Evolutionary conservation across 129 eudicot genomes (phyloP), one percentile per base, ranked within the genome.

Genomic region (Dittrichia graveolens): DNA sequence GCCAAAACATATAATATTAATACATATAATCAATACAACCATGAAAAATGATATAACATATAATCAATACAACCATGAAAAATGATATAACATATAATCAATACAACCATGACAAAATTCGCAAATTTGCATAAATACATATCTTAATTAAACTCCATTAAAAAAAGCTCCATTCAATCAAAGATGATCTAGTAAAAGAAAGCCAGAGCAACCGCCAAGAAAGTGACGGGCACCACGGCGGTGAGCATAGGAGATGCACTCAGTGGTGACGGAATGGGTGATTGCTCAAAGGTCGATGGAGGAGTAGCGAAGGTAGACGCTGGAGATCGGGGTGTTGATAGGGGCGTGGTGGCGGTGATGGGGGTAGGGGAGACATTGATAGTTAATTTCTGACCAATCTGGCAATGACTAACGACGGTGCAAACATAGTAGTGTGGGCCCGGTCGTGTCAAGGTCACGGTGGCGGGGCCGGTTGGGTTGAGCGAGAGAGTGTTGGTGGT

Each of bases 371-470:
- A 58, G 14, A 90, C 91, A 61, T 71, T 76, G 69, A 90, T 83
- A 35, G 94, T 81, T 54, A 90, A 13, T 50, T 79, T 87, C 67
- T 85, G 89, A n/a, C 91, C 96, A 16, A 74, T 50, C n/a, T 40
- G 49, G 50, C 95, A 87, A 31, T 87, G 91, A 9, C 78, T 45
- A 13, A 57, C 5, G 5, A 87, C 54, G 5, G 96, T 85, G 54
- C 94, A 83, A 7, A 87, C 48, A 79, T 65, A 90, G 73, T 78
- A 76, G 68, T 83, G 86, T 6, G 55, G 41, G 2, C 95, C 96
- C 0, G 87, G 61, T 0, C 83, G 45, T 24, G 72, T 68, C 41
- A 90, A 53, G 2, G 80, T 77, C 4, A 91, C 46, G 37, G 69
- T 75, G 31, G 88, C 72, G 0, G 97, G 97, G 5, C 87, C 80